phyloP scores from a whole-genome alignment of 768 basidiomycete species.

The Suillus placidus region DNA sequence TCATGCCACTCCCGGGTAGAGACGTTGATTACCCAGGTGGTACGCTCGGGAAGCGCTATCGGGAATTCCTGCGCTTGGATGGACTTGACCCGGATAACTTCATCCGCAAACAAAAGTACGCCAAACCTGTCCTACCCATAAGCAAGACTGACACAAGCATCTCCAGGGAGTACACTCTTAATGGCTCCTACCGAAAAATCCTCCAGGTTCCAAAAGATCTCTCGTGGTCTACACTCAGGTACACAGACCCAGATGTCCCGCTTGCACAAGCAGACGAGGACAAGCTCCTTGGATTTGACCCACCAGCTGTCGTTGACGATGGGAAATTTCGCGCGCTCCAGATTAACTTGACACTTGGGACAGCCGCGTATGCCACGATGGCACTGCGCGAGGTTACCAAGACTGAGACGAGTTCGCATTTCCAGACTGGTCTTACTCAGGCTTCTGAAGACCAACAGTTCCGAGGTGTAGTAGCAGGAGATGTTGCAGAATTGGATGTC shows the following conservation, averaged over 20 bases:
- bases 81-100: constrained; percentile 92
- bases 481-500: constrained; percentile 28
- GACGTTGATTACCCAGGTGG: constrained; percentile 94
- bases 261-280: constrained; percentile 97
- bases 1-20: constrained; percentile 96
- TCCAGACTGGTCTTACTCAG: constrained; percentile 78
- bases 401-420: constrained; percentile 92
- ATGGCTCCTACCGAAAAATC: constrained; percentile 92
- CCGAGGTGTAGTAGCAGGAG: constrained; percentile 48
- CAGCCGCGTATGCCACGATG: constrained; percentile 98
- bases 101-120: constrained; percentile 85
- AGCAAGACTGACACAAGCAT: constrained; percentile 14
- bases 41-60: constrained; percentile 81
- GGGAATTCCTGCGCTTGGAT: constrained; percentile 78
- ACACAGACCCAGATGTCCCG: constrained; percentile 91
- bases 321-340: constrained; percentile 91
- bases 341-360: constrained; percentile 81
- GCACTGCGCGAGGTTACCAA: constrained; percentile 94
- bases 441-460: constrained; percentile 84
- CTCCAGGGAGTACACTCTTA: constrained; percentile 84
- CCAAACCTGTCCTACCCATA: constrained; percentile 5
- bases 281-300: constrained; percentile 77
- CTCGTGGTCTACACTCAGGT: constrained; percentile 80
- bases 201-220: constrained; percentile 82
- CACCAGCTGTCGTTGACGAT: constrained; percentile 63